Evolutionary conservation across 1,139 yeast genomes (phyloP), one percentile per base, ranked within the genome.

Genomic region (Nakaseomyces bracarensis): DNA sequence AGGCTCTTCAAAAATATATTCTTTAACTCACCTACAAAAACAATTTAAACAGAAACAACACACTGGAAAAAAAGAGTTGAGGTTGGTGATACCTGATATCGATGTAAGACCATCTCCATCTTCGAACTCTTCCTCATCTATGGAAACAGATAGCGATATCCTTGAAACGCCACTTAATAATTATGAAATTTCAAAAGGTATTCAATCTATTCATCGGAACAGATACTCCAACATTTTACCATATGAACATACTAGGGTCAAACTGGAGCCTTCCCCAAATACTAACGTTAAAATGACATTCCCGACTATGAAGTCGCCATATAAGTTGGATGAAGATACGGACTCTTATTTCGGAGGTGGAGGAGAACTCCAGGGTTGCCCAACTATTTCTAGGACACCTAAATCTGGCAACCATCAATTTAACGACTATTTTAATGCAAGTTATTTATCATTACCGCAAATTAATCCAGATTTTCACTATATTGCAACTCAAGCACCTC

Each of bases 401-500:
- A 39, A 19, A 25, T 9, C 13, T 19, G 15, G 10, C n/a, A 18
- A 19, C 10, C 22, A 42, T 20, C 39, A 36, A 26, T 54, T 54
- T 37, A 64, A 64, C 45, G 78, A 75, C 50, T 77, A 81, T 54
- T 74, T 80, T 53, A 80, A 80, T 56, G 87, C 86, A 1, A 75
- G 76, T 48, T 75, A 74, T 53, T 62, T 79, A 19, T 58, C 60
- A 30, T 66, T 66, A 5, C 66, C 67, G 4, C 63, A 63, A 45
- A 53, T 65, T 11, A 60, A 63, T 43, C 51, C 56, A 3, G 55
- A 57, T 16, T 60, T 55, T 39, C 68, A 72, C 40, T 82, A 80
- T 56, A 80, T 85, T 49, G 95, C 95, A 0, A 81, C 95, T 0
- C 95, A 85, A 52, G 95, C 93, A 1, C 96, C 96, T 1, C 62